Base-by-base conservation (phyloP, 345 rosid species). In the Trapa incisa region DNA sequence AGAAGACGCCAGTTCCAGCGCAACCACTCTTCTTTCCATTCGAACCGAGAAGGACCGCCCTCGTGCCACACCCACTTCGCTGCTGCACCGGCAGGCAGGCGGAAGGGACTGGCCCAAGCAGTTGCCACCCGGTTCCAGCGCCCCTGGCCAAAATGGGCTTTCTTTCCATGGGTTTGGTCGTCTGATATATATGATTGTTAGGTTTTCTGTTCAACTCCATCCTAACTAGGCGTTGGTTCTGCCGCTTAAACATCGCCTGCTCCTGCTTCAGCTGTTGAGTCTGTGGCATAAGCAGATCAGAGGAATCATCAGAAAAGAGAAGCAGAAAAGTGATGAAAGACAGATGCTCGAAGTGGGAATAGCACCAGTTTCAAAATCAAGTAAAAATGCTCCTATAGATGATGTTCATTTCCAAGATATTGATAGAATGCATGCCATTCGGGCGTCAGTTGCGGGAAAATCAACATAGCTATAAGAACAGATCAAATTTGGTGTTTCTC, bases 1-100 rank as follows among this genome's bases (percentile, higher is more conserved):
- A 71, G 82, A 93, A 93, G 4, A 93, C 97, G 9, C 96, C 97
- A 3, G 99, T 93, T 3, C 97, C 99, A 5, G 95, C 76, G 53
- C 81, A 83, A 65, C 81, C 87, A 37, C 78, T 77, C 76, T 84
- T 77, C 76, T 84, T 87, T 2, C 41, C 72, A 0, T 58, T 79
- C n/a, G 78, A 47, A 0, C 89, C 87, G 12, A 85, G 82, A 43
- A 86, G 80, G 15, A 83, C 85, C 61, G 89, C 84, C 35, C 83
- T 75, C 97, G 84, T 82, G 47, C 77, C 80, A 3, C 87, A 77
- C 63, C 84, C 82, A 43, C 62, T 70, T 66, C 43, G 76, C 29
- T 72, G 86, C 37, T 82, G 85, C 43, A 82, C 71, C 57, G 86
- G 67, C 7, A 89, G 79, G 94, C 93, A 85, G 54, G 85, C 85